Evolutionary conservation across 164 flowering plant genomes (phyloP).

Genomic region (Chimonanthus salicifolius): DNA sequence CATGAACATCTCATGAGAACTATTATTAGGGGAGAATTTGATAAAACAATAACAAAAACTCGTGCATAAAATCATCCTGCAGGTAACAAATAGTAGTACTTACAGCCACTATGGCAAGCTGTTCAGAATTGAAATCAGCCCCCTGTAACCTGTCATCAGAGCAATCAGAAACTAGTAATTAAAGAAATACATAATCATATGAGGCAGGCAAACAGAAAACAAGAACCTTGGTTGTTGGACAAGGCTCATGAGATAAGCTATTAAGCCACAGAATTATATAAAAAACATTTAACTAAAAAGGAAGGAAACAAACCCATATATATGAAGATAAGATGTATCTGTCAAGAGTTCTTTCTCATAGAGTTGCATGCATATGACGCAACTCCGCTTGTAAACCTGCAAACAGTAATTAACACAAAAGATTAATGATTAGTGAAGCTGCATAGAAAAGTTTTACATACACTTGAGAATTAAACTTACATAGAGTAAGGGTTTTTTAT

Average conservation of each 20-base stretch:
- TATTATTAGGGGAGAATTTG: no score
- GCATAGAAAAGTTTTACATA: neutral
- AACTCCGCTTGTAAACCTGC: conserved; percentile 93
- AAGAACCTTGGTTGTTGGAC: neutral
- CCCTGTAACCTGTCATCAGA: conserved; percentile 48
- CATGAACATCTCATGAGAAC: no score
- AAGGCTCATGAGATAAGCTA: neutral
- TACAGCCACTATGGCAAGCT: conserved; percentile 91
- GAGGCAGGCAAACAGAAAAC: neutral
- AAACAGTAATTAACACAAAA: neutral
- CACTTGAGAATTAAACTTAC: neutral
- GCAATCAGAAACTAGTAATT: conserved; percentile 1
- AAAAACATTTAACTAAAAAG: no score
- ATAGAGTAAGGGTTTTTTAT: neutral
- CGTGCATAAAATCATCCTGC: neutral
- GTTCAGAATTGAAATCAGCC: conserved; percentile 60
- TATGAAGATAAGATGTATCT: conserved; percentile 66
- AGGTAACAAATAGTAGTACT: conserved; percentile 19
- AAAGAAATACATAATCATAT: neutral
- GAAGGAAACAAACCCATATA: conserved; percentile 65
- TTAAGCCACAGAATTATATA: neutral
- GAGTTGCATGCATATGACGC: conserved; percentile 76
- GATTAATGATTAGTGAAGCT: neutral
- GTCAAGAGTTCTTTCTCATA: conserved; percentile 90
- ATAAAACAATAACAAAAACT: no score